Percentiles rank a stretch among this genome's conserved stretches.
Evolutionary conservation across 805 yeast genomes (phyloP).

Genomic region (Zygotorulaspora sp.): DNA sequence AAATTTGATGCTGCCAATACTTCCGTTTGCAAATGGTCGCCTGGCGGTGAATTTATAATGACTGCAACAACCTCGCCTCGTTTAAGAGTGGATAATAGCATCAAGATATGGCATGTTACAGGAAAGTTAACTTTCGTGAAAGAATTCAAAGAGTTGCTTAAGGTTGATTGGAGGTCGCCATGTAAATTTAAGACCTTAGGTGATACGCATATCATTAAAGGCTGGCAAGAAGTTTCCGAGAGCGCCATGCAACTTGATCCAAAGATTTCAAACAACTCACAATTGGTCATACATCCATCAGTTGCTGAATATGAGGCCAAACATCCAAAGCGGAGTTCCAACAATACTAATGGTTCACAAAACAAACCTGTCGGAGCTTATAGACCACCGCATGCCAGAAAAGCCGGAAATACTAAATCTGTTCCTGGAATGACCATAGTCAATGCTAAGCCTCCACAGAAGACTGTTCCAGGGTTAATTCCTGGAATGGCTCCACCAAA

Average conservation of each 20-base stretch:
- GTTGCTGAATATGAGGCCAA: constrained; percentile 52
- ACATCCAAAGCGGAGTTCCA: constrained; percentile 34
- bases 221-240: constrained; percentile 16
- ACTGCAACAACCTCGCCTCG: constrained; percentile 98
- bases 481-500: constrained; percentile 41
- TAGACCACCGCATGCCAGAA: constrained; percentile 93
- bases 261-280: constrained; percentile 38
- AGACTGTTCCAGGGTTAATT: constrained; percentile 48
- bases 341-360: constrained; percentile 23
- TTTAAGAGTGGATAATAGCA: constrained; percentile 92
- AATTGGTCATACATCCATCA: constrained; percentile 66
- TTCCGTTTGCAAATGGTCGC: constrained; percentile 96
- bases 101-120: constrained; percentile 85
- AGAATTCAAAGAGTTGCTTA: constrained; percentile 75
- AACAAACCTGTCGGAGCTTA: constrained; percentile 82
- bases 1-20: constrained; percentile 90
- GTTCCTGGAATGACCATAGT: constrained; percentile 26
- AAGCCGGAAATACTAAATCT: constrained; percentile 37
- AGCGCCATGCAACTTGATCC: constrained; percentile 50
- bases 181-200: constrained; percentile 28
- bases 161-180: constrained; percentile 78
- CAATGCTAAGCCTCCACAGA: constrained; percentile 25
- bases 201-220: constrained; percentile 33
- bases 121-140: constrained; percentile 76
- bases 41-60: constrained; percentile 87